Conservation (phyloP, 176 grass and related monocot species). For the Poa pratensis region DNA sequence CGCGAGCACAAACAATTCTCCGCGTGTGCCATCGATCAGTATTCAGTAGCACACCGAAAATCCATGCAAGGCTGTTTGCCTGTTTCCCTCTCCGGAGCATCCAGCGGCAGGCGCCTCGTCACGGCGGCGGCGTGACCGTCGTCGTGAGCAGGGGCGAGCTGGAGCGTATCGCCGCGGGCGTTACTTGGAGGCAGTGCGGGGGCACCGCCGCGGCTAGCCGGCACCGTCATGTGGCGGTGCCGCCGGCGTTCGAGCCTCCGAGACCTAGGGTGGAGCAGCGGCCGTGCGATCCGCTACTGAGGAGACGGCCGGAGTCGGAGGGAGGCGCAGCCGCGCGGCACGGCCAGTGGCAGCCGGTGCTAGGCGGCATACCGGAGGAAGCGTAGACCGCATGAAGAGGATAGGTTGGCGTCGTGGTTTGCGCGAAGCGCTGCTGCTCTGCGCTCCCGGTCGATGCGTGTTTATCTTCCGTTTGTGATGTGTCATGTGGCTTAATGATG, state of each 20-base stretch:
- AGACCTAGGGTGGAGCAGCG: background rate
- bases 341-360: conserved; percentile 27
- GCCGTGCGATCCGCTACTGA: background rate
- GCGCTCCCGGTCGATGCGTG: conserved; percentile 32
- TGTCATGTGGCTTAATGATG: background rate
- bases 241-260: background rate
- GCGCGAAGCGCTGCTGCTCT: conserved; percentile 52
- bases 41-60: background rate
- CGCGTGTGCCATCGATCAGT: background rate
- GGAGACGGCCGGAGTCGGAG: conserved; percentile 1
- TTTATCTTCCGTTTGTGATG: background rate
- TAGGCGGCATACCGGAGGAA: conserved; percentile 42
- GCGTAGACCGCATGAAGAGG: background rate
- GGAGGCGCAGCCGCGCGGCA: background rate
- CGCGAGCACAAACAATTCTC: background rate
- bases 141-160: conserved; percentile 47
- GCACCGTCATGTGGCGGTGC: background rate
- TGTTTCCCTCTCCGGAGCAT: conserved; percentile 29
- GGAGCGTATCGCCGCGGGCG: conserved; percentile 41
- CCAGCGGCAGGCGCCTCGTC: conserved; percentile 9
- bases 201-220: background rate
- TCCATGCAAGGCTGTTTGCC: conserved; percentile 44
- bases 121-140: conserved; percentile 34
- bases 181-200: conserved; percentile 30
- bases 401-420: background rate